Conservation (phyloP, 768 basidiomycete genomes). For the Suillus fuscotomentosus region DNA sequence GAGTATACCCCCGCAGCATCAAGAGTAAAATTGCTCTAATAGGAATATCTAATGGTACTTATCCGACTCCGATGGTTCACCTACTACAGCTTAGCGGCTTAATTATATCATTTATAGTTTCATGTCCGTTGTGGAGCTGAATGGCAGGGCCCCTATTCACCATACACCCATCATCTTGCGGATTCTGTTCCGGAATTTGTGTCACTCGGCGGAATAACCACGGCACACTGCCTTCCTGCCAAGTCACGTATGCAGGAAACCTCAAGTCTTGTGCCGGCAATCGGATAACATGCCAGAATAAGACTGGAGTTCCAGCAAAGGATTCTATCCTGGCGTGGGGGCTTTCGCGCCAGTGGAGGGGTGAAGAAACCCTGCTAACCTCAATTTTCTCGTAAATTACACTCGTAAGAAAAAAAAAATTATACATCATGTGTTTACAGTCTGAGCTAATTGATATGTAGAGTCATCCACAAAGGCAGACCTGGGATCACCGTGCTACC, state of each 20-base stretch:
- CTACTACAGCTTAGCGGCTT: background rate
- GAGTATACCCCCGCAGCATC: slow-evolving; percentile 69
- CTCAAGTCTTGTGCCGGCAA: slow-evolving; percentile 77
- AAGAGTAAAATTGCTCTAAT: slow-evolving; percentile 50
- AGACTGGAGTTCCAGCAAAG: slow-evolving; percentile 44
- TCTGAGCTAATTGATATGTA: background rate
- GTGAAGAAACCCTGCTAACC: background rate
- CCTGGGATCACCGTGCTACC: background rate
- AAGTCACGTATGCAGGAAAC: slow-evolving; percentile 51
- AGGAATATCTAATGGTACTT: background rate
- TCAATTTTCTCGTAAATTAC: too few relatives aligned
- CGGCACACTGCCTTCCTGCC: slow-evolving; percentile 72
- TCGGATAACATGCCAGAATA: slow-evolving; percentile 65
- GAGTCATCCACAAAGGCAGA: background rate
- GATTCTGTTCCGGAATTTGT: slow-evolving; percentile 49
- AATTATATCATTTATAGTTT: background rate
- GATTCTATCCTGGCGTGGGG: slow-evolving; percentile 33
- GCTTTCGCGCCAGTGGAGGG: slow-evolving; percentile 49
- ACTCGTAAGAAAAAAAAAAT: background rate
- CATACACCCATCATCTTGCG: slow-evolving; percentile 41
- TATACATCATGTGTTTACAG: background rate
- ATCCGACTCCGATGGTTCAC: background rate
- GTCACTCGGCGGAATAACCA: slow-evolving; percentile 69
- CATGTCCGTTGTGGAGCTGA: slow-evolving; percentile 9
- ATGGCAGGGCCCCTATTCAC: slow-evolving; percentile 57